Base-by-base conservation (phyloP, 2,329 filamentous ascomycete species). In the Pseudocercospora pini-densiflorae region DNA sequence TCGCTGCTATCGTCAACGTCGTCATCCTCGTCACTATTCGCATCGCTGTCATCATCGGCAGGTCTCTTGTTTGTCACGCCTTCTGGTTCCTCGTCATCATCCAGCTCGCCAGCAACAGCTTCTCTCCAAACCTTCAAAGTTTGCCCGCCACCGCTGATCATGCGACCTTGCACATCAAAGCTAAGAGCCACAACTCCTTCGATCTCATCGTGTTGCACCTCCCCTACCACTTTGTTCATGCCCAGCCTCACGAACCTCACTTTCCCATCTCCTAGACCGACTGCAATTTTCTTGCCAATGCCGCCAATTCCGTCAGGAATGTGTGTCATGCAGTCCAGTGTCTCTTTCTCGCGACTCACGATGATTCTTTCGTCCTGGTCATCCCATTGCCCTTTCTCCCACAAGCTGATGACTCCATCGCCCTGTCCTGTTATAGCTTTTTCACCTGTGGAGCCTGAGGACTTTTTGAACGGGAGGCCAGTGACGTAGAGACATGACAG, bases 331-430 rank as follows among this genome's bases (percentile, higher is more conserved):
- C 89, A 86, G 75, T 98, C 94, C 49, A 97, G 81, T 66, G 91
- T 92, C 78, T 96, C 93, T 23, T 81, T 82, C 61, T 77, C 74
- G 29, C 81, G 79, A 71, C 93, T 89, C 8, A 97, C 88, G 58
- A 91, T 88, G 73, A 97, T 91, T 61, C 93, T 87, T 80, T 97
- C 93, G 72, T 96, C 92, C 77, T 97, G 93, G 77, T 98, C 94
- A 75, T 97, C 94, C 94, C 95, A 98, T 0, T 92, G 88, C 0
- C 94, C 94, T 71, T 90, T 91, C 79, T 99, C 94, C 94, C 95
- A 99, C 6, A 98, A 82, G 4, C 94, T 97, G 69, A 98, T 78
- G 1, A 97, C 88, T 2, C 95, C 95, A 49, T 88, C 90, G 19
- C 88, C 90, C 27, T 92, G 92, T 40, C 92, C 90, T 0, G 93